phyloP scores from a whole-genome alignment of 2,329 filamentous ascomycete genomes.

The Ustulina deusta region DNA sequence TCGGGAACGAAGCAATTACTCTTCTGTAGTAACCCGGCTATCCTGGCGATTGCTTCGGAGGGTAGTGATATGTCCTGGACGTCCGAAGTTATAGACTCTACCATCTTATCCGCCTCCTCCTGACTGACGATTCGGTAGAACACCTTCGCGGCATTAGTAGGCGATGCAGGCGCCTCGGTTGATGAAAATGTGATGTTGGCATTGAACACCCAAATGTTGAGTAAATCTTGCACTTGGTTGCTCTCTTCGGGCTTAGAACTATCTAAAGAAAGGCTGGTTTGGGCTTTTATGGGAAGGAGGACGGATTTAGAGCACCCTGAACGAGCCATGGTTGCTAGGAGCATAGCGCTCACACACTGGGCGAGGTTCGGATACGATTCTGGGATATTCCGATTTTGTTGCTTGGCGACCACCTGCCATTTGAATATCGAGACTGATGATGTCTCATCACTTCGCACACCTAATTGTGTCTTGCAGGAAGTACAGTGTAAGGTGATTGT shows the following conservation, averaged over 20 bases:
- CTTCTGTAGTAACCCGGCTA: conserved; percentile 58
- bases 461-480: conserved; percentile 60
- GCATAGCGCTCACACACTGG: conserved; percentile 65
- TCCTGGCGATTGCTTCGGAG: conserved; percentile 58
- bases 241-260: conserved; percentile 1
- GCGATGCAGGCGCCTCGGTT: conserved; percentile 48
- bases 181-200: conserved; percentile 66
- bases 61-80: conserved; percentile 72
- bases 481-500: conserved; percentile 56
- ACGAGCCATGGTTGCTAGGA: conserved; percentile 66
- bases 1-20: conserved; percentile 67
- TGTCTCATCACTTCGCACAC: conserved; percentile 60
- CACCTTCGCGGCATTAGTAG: conserved; percentile 63
- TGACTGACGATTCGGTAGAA: conserved; percentile 61
- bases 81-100: conserved; percentile 65
- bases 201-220: conserved; percentile 69
- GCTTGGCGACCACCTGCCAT: conserved; percentile 64
- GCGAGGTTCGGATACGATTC: conserved; percentile 54
- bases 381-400: conserved; percentile 43
- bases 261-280: not conserved
- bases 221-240: conserved; percentile 41
- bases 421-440: conserved; percentile 66
- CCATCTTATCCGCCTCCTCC: conserved; percentile 60
- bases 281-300: conserved; percentile 56
- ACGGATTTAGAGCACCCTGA: conserved; percentile 69